phyloP scores from a whole-genome alignment of 306 rosid genomes.

The Fagus sylvatica region DNA sequence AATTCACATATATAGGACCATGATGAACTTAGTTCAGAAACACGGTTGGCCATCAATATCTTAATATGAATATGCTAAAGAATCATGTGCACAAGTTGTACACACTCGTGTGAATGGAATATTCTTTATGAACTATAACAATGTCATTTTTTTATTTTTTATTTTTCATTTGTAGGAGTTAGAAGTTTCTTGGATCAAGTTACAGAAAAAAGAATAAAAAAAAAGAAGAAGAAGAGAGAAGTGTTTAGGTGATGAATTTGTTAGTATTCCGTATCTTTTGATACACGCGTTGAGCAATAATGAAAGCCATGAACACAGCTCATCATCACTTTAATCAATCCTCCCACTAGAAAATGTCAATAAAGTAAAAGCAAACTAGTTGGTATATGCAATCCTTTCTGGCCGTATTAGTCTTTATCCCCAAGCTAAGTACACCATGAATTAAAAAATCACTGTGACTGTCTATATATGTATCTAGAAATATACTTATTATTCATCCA shows the following conservation, averaged over 20 bases:
- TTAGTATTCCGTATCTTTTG: slow-evolving; percentile 5
- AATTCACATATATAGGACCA: too few species aligned
- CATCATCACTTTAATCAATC: slow-evolving; percentile 14
- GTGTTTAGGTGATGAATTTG: slow-evolving; percentile 10
- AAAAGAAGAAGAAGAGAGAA: background rate
- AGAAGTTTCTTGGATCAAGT: background rate
- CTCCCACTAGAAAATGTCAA: slow-evolving; percentile 28
- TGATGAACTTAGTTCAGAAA: too few species aligned
- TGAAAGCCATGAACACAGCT: slow-evolving; percentile 19
- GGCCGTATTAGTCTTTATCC: slow-evolving; percentile 29
- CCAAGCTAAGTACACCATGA: slow-evolving; percentile 30
- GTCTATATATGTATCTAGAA: slow-evolving; percentile 27
- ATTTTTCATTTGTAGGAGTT: background rate
- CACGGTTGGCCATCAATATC: too few species aligned
- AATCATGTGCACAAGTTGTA: too few species aligned
- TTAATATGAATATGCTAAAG: too few species aligned
- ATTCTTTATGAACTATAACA: background rate
- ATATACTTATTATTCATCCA: background rate
- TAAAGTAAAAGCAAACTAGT: slow-evolving; percentile 29
- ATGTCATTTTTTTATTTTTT: background rate
- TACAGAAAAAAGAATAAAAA: too few species aligned
- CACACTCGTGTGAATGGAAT: background rate
- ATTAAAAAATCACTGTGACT: background rate
- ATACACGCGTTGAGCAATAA: slow-evolving; percentile 39
- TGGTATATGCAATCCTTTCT: slow-evolving; percentile 39